These are phyloP conservation scores for Psidium guajava DNA, from an alignment of 345 rosid species.

Conservation along the genomic window DNA sequence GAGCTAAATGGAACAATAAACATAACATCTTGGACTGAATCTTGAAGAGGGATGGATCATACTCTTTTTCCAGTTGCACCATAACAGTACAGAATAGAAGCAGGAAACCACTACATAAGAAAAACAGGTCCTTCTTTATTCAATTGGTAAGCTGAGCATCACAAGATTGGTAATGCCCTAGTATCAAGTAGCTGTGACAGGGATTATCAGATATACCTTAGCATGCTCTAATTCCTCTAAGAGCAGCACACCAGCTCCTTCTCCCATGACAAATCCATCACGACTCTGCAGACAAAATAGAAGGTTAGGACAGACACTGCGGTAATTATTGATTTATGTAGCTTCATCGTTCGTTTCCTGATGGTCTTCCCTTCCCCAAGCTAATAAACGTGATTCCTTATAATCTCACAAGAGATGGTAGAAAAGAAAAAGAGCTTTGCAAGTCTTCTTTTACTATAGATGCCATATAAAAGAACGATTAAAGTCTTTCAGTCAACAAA, in stretches of 20 bases:
- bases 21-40: not conserved
- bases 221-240: slow-evolving; percentile 97
- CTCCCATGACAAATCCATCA: slow-evolving; percentile 98
- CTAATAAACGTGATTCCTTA: not conserved
- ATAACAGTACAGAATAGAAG: not conserved
- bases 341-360: too few relatives aligned
- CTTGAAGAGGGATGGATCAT: not conserved
- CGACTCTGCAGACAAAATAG: slow-evolving; percentile 39
- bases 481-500: not conserved
- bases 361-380: not conserved
- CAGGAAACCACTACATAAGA: not conserved
- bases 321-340: too few relatives aligned
- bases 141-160: not conserved
- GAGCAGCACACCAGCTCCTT: slow-evolving; percentile 96
- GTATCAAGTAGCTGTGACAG: not conserved
- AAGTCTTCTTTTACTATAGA: not conserved
- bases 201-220: slow-evolving; percentile 36
- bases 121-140: not conserved
- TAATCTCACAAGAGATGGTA: not conserved
- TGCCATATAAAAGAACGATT: not conserved
- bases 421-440: not conserved
- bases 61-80: not conserved
- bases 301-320: not conserved
- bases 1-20: not conserved
- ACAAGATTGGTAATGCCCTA: not conserved